Percentiles rank a stretch among this genome's conserved stretches.
phyloP scores from a whole-genome alignment of 306 rosid species.

The Astragalus membranaceus region DNA sequence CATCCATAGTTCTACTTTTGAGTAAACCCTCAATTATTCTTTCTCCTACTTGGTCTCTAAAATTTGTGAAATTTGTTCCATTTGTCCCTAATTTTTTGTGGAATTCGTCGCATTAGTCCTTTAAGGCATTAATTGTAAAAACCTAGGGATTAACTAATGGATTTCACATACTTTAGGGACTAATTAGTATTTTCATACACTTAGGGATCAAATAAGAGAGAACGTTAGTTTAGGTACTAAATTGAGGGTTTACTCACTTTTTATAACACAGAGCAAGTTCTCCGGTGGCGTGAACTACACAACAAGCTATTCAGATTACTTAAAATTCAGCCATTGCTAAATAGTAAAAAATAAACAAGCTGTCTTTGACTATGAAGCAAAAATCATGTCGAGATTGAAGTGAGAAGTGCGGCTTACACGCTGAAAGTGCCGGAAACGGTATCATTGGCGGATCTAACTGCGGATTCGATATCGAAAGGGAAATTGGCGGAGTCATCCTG shows the following conservation, averaged over 20 bases:
- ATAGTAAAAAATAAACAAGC: not conserved
- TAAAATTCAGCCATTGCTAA: not conserved
- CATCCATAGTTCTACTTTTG: not conserved
- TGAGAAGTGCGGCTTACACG: constrained; percentile 50
- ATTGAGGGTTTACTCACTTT: not conserved
- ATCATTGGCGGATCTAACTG: constrained; percentile 91
- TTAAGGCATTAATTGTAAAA: too few species aligned
- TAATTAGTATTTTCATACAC: too few species aligned
- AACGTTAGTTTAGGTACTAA: too few species aligned
- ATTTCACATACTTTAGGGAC: too few species aligned
- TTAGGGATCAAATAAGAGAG: too few species aligned
- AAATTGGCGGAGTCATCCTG: constrained; percentile 37
- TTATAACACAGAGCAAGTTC: not conserved
- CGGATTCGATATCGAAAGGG: constrained; percentile 91
- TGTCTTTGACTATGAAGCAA: not conserved
- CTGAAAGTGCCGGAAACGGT: constrained; percentile 86
- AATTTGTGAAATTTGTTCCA: too few species aligned
- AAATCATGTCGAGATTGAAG: constrained; percentile 6
- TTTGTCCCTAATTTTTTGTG: too few species aligned
- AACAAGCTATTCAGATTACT: not conserved
- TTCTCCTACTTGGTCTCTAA: too few species aligned
- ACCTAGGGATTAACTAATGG: too few species aligned
- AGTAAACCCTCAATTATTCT: too few species aligned
- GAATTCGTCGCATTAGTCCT: too few species aligned
- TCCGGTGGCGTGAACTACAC: not conserved